A percentile compares a stretch with the other conserved stretches of the same genome.
phyloP scores from a whole-genome alignment of 768 basidiomycete genomes.

The Mycena olivaceomarginata region DNA sequence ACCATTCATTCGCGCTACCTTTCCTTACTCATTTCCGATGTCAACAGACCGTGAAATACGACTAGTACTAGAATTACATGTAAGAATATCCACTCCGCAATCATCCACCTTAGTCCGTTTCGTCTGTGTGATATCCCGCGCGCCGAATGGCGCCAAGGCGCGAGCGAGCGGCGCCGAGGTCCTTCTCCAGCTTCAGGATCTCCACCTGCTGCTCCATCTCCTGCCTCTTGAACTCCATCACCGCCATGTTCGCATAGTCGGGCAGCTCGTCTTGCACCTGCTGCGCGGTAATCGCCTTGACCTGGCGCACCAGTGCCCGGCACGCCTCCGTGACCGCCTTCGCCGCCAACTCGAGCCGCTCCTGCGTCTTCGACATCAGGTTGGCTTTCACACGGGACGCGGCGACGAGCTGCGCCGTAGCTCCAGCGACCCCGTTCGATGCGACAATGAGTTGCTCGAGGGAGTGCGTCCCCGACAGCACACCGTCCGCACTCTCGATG shows the following conservation, averaged over 20 bases:
- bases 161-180: constrained; percentile 91
- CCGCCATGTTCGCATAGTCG: constrained; percentile 94
- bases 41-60: constrained; percentile 18
- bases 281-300: constrained; percentile 94
- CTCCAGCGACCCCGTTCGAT: constrained; percentile 98
- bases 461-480: constrained; percentile 96
- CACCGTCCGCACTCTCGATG: constrained; percentile 98
- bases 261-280: constrained; percentile 88
- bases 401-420: constrained; percentile 98
- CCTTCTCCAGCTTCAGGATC: constrained; percentile 97
- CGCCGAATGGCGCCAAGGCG: constrained; percentile 90
- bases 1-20: neutral
- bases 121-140: constrained; percentile 92
- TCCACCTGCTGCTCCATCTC: constrained; percentile 99
- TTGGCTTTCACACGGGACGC: constrained; percentile 99
- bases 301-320: constrained; percentile 96
- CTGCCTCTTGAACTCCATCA: constrained; percentile 95
- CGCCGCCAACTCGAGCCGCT: constrained; percentile 95
- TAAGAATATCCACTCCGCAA: constrained; percentile 39
- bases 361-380: constrained; percentile 99
- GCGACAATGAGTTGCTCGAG: constrained; percentile 99
- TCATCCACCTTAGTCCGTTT: constrained; percentile 74
- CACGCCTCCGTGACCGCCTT: constrained; percentile 99
- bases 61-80: constrained; percentile 42
- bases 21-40: neutral